phyloP scores from a whole-genome alignment of 192 early-diverging fungal species.

The Geosiphon pyriformis region DNA sequence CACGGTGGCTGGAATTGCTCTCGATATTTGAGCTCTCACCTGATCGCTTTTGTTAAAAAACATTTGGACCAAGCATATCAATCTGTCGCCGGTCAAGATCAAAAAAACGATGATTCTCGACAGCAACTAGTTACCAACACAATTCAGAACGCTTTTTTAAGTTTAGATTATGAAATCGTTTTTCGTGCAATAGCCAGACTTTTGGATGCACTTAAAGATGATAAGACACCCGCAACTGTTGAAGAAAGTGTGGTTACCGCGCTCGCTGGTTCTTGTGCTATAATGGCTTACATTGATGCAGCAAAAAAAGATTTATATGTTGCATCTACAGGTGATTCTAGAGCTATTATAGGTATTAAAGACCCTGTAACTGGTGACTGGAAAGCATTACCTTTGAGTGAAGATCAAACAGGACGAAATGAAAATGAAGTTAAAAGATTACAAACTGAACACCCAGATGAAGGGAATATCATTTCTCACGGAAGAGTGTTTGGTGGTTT shows the following conservation, averaged over 20 bases:
- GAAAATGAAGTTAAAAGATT: constrained; percentile 48
- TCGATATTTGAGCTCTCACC: constrained; percentile 37
- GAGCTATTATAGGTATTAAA: constrained; percentile 42
- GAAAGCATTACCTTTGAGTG: constrained; percentile 51
- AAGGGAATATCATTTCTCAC: constrained; percentile 44
- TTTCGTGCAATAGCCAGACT: constrained; percentile 36
- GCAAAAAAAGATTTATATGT: constrained; percentile 42
- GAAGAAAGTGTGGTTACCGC: constrained; percentile 35
- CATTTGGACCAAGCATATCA: constrained; percentile 33
- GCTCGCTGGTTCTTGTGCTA: constrained; percentile 48
- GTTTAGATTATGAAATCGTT: constrained; percentile 46
- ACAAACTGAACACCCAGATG: constrained; percentile 67
- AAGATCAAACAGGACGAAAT: constrained; percentile 59
- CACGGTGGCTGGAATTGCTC: constrained; percentile 49
- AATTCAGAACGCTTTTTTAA: constrained; percentile 40
- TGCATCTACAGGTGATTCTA: constrained; percentile 50
- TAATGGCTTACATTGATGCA: constrained; percentile 47
- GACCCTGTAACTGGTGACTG: constrained; percentile 32
- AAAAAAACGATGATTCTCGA: not conserved
- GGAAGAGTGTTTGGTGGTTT: constrained; percentile 61
- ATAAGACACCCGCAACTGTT: constrained; percentile 2
- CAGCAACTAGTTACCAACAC: constrained; percentile 30
- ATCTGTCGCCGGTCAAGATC: constrained; percentile 28
- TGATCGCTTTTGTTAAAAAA: constrained; percentile 40
- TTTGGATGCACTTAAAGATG: constrained; percentile 31